Conservation (phyloP, 108 stramenopile species). For the Fragilariopsis cylindrus region DNA sequence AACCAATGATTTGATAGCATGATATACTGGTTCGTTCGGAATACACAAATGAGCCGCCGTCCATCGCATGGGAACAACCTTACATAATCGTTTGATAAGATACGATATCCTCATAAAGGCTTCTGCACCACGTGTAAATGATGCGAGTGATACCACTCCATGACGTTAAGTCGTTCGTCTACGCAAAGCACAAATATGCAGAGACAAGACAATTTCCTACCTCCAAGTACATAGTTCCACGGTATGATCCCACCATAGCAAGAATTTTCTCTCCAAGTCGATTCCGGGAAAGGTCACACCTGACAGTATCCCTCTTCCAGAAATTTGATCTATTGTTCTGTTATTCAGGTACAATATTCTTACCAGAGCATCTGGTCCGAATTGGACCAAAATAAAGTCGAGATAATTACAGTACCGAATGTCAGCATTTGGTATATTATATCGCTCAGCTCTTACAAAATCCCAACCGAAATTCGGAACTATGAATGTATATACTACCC, state of each 20-base stretch:
- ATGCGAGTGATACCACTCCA: slow-evolving; percentile 11
- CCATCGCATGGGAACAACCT: neutral
- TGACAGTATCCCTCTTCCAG: slow-evolving; percentile 10
- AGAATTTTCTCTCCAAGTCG: slow-evolving; percentile 7
- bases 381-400: slow-evolving; percentile 39
- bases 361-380: slow-evolving; percentile 23
- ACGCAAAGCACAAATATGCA: slow-evolving; percentile 6
- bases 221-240: slow-evolving; percentile 4
- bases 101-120: neutral
- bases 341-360: slow-evolving; percentile 9
- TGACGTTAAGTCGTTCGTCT: neutral
- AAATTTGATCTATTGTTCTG: slow-evolving; percentile 13
- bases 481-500: slow-evolving; percentile 8
- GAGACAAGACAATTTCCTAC: slow-evolving; percentile 3
- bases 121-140: slow-evolving; percentile 2
- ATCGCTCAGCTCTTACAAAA: slow-evolving; percentile 38
- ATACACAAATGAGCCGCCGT: slow-evolving; percentile 12
- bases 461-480: slow-evolving; percentile 17
- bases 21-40: slow-evolving; percentile 8
- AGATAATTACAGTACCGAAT: slow-evolving; percentile 30
- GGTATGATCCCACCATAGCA: slow-evolving; percentile 9
- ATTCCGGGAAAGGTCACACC: slow-evolving; percentile 3
- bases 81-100: slow-evolving; percentile 8
- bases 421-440: slow-evolving; percentile 33
- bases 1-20: neutral